A percentile compares a stretch with the other conserved stretches of the same genome.
Evolutionary conservation across 2,329 filamentous ascomycete genomes (phyloP).

Genomic region (Diaporthe longicolla): DNA sequence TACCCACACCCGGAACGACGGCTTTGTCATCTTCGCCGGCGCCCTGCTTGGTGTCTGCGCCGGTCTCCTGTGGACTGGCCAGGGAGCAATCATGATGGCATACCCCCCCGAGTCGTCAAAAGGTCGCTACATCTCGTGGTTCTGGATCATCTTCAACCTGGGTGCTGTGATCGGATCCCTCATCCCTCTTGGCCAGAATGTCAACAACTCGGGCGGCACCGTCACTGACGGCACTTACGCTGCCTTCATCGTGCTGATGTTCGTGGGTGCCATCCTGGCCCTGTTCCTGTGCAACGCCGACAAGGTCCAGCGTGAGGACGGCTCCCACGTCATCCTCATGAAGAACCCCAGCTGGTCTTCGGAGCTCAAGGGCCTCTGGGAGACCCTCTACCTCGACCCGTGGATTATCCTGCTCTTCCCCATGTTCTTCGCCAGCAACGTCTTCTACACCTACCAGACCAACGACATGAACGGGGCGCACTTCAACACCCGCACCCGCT

Average conservation of each 20-base stretch:
- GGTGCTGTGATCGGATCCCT: conserved; percentile 88
- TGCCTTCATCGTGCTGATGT: conserved; percentile 88
- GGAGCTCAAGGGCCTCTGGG: conserved; percentile 81
- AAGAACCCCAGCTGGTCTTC: conserved; percentile 90
- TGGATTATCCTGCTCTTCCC: conserved; percentile 84
- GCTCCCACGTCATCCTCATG: conserved; percentile 86
- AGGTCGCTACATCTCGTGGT: conserved; percentile 89
- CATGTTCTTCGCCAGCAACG: conserved; percentile 85
- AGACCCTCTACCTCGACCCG: conserved; percentile 78
- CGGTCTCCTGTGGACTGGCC: conserved; percentile 84
- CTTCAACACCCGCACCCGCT: conserved; percentile 80
- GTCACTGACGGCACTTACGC: conserved; percentile 88
- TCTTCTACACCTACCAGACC: conserved; percentile 87
- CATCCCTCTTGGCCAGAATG: conserved; percentile 81
- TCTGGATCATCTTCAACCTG: conserved; percentile 96
- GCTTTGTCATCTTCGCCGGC: conserved; percentile 83
- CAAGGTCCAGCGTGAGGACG: conserved; percentile 81
- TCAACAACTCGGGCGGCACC: conserved; percentile 66
- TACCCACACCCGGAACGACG: conserved; percentile 75
- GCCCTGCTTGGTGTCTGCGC: conserved; percentile 83
- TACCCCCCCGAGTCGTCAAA: conserved; percentile 87
- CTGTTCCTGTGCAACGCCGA: conserved; percentile 79
- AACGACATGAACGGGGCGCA: conserved; percentile 75
- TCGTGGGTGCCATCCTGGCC: conserved; percentile 77
- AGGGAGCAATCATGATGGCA: conserved; percentile 90